These are phyloP conservation scores for Aspergillus eucalypticola DNA, from an alignment of 2,329 filamentous ascomycete genomes.

Conservation along the genomic window DNA sequence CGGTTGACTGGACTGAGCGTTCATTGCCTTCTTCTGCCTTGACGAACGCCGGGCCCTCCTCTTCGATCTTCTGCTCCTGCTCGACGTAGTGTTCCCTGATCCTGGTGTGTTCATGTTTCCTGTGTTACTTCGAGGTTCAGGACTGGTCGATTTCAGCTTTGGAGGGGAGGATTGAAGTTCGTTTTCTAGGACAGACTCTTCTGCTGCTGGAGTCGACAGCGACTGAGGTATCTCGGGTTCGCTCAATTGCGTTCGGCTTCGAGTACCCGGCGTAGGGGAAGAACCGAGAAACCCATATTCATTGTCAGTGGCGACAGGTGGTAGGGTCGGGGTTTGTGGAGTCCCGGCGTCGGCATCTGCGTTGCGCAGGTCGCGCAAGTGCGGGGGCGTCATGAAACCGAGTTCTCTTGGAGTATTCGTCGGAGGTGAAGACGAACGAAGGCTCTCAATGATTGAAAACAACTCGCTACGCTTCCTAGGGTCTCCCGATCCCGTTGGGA, in stretches of 20 bases:
- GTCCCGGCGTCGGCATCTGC: conserved; percentile 28
- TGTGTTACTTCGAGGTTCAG: conserved; percentile 18
- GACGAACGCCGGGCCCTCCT: conserved; percentile 18
- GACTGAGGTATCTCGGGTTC: conserved; percentile 37
- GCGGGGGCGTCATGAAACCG: conserved; percentile 32
- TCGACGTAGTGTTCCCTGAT: background rate
- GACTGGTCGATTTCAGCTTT: conserved; percentile 26
- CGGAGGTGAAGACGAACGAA: conserved; percentile 53
- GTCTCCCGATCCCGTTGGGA: conserved; percentile 56
- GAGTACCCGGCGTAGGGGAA: conserved; percentile 54
- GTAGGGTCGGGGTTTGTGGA: conserved; percentile 46
- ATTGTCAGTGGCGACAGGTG: conserved; percentile 38
- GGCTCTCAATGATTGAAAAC: conserved; percentile 66
- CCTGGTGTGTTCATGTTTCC: background rate
- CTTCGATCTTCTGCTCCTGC: conserved; percentile 17
- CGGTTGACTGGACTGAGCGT: background rate
- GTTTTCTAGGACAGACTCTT: conserved; percentile 20
- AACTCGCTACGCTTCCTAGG: conserved; percentile 68
- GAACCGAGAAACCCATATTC: conserved; percentile 52
- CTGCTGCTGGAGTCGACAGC: conserved; percentile 29
- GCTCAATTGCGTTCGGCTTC: conserved; percentile 28
- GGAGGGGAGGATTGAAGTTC: conserved; percentile 43
- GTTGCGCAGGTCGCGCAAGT: conserved; percentile 29
- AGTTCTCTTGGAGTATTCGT: conserved; percentile 28
- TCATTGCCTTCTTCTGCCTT: conserved; percentile 7